Conservation (phyloP, 192 early-diverging fungal genomes). For the Lobulomyces angularis region DNA sequence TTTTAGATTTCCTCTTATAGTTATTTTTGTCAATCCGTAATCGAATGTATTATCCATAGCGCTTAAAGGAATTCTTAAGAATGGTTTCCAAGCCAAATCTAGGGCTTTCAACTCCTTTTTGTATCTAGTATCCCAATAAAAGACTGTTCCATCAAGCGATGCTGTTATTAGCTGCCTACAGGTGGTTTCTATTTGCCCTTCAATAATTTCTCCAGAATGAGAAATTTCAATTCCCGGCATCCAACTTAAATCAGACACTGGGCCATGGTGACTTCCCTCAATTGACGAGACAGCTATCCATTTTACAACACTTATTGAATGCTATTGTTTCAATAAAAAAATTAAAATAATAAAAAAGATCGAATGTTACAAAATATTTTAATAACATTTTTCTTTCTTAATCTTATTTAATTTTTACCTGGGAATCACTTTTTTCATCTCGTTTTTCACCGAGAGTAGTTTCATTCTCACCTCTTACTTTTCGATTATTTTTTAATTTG, state of each 20-base stretch:
- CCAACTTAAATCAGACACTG: conserved; percentile 43
- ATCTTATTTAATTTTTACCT: conserved; percentile 10
- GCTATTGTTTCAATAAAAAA: too few relatives aligned
- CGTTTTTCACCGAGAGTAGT: neutral
- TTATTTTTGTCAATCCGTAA: conserved; percentile 42
- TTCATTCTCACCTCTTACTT: conserved; percentile 11
- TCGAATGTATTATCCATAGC: conserved; percentile 51
- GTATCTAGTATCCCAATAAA: conserved; percentile 44
- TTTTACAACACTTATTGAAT: conserved; percentile 19
- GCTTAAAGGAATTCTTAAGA: conserved; percentile 39
- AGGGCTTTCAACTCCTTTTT: conserved; percentile 43
- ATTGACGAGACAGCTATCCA: conserved; percentile 41
- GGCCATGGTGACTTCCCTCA: conserved; percentile 33
- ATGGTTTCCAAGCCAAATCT: conserved; percentile 46
- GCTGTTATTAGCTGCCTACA: conserved; percentile 34
- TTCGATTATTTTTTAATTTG: conserved; percentile 33
- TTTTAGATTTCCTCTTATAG: conserved; percentile 9
- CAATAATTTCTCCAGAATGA: conserved; percentile 27
- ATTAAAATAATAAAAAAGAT: too few relatives aligned
- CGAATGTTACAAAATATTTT: too few relatives aligned
- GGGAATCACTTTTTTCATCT: conserved; percentile 9
- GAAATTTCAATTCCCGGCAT: conserved; percentile 35
- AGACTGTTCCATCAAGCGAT: conserved; percentile 41
- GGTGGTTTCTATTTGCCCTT: too few relatives aligned
- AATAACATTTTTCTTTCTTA: too few relatives aligned